A percentile compares a stretch with the other conserved stretches of the same genome.
These are phyloP conservation scores for Onygenales sp. DNA, from an alignment of 2,329 filamentous ascomycete species.

Conservation along the genomic window DNA sequence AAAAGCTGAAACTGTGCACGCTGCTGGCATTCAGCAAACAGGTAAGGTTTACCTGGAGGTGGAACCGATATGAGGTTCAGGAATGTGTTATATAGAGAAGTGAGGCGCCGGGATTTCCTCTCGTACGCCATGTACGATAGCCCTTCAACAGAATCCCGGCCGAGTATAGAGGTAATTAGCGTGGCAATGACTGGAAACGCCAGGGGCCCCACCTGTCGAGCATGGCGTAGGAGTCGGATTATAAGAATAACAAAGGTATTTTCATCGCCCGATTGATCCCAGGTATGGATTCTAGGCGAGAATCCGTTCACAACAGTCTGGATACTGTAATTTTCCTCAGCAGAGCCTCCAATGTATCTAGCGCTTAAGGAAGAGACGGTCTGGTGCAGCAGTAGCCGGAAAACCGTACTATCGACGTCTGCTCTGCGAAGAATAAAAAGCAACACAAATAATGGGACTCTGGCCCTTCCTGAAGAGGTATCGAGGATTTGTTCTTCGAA, in stretches of 20 bases:
- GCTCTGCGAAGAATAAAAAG: constrained; percentile 38
- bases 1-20: constrained; percentile 49
- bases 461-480: not conserved
- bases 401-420: constrained; percentile 30
- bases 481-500: constrained; percentile 15
- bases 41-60: constrained; percentile 39
- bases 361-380: constrained; percentile 17
- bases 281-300: constrained; percentile 3
- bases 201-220: constrained; percentile 40
- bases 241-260: constrained; percentile 32
- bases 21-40: constrained; percentile 41
- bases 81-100: constrained; percentile 39
- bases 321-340: not conserved
- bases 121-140: constrained; percentile 3
- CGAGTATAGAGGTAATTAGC: constrained; percentile 28
- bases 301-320: not conserved
- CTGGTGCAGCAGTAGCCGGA: constrained; percentile 35
- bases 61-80: constrained; percentile 42
- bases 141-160: constrained; percentile 5
- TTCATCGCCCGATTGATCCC: constrained; percentile 14
- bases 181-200: constrained; percentile 34
- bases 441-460: constrained; percentile 39
- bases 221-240: constrained; percentile 41
- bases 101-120: constrained; percentile 21
- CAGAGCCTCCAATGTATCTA: not conserved